Percentiles rank a stretch among this genome's conserved stretches.
phyloP scores from a whole-genome alignment of 176 grass and related monocot species.

The Neostapfia colusana region DNA sequence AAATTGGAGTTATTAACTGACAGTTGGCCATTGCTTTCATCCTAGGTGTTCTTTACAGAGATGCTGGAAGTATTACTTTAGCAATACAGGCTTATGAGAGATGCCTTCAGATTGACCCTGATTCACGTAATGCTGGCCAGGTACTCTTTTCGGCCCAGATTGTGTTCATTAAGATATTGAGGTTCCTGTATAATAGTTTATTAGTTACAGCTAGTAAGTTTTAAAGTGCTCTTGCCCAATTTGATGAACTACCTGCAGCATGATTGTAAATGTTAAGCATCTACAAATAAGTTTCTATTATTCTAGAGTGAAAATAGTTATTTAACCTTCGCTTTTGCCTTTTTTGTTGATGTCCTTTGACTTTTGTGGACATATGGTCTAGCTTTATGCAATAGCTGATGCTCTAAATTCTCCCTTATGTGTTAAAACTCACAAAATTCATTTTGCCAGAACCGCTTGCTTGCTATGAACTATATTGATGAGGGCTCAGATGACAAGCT shows the following conservation, averaged over 20 bases:
- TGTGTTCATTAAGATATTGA: slow-evolving; percentile 7
- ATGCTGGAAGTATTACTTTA: slow-evolving; percentile 86
- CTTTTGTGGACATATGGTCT: background rate
- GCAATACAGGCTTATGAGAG: slow-evolving; percentile 92
- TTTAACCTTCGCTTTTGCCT: slow-evolving; percentile 12
- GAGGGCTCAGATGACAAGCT: slow-evolving; percentile 90
- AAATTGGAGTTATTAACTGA: slow-evolving; percentile 19
- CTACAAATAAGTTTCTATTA: background rate
- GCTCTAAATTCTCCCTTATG: slow-evolving; percentile 18
- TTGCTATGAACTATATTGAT: slow-evolving; percentile 98
- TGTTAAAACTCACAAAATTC: slow-evolving; percentile 36
- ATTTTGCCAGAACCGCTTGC: slow-evolving; percentile 85
- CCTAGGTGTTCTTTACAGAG: slow-evolving; percentile 98
- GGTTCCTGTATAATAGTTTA: slow-evolving; percentile 16
- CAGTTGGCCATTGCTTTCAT: slow-evolving; percentile 24
- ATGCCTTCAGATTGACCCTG: slow-evolving; percentile 95
- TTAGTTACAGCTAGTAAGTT: slow-evolving; percentile 6
- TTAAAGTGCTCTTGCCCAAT: slow-evolving; percentile 15
- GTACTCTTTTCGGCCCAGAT: slow-evolving; percentile 42
- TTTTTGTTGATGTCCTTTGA: background rate
- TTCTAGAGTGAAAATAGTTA: slow-evolving; percentile 1
- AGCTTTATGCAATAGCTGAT: background rate
- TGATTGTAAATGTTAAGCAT: background rate
- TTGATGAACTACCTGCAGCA: background rate
- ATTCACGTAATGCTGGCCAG: slow-evolving; percentile 98